Conservation (phyloP, 2,329 filamentous ascomycete genomes). For the Phoma sp. region DNA sequence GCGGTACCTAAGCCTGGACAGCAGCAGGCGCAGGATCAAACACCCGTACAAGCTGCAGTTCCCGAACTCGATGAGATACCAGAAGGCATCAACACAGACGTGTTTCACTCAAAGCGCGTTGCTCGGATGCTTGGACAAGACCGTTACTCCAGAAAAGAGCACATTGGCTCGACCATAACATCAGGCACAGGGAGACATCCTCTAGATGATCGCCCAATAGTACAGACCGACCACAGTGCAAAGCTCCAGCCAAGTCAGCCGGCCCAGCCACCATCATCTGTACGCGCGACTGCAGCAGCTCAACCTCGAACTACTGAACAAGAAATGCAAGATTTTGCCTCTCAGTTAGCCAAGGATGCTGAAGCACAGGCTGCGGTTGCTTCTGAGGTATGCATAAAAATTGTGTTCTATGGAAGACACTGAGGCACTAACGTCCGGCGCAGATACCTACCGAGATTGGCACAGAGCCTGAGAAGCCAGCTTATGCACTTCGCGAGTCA, state of each 20-base stretch:
- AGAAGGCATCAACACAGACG: constrained; percentile 64
- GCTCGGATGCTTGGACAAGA: constrained; percentile 62
- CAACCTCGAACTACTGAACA: constrained; percentile 28
- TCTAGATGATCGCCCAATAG: constrained; percentile 45
- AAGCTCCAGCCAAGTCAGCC: constrained; percentile 35
- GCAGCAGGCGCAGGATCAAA: constrained; percentile 23
- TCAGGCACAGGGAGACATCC: constrained; percentile 43
- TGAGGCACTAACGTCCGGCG: constrained; percentile 55
- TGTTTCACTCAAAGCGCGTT: constrained; percentile 67
- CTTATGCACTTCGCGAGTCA: constrained; percentile 83
- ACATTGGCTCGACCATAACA: constrained; percentile 32
- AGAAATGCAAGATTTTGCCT: constrained; percentile 55
- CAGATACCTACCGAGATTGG: constrained; percentile 44
- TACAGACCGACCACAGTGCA: constrained; percentile 48
- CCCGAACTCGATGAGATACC: constrained; percentile 55
- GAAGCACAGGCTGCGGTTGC: constrained; percentile 14
- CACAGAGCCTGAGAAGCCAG: constrained; percentile 38
- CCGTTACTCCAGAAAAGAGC: constrained; percentile 41
- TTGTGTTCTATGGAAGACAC: constrained; percentile 30
- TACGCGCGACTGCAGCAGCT: constrained; percentile 1
- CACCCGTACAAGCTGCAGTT: constrained; percentile 37
- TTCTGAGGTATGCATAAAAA: constrained; percentile 33
- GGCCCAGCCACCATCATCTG: constrained; percentile 20
- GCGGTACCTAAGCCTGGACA: constrained; percentile 37
- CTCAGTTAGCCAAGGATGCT: constrained; percentile 54